phyloP scores from a whole-genome alignment of 2,329 filamentous ascomycete genomes.

The Fusarium subtropicale region DNA sequence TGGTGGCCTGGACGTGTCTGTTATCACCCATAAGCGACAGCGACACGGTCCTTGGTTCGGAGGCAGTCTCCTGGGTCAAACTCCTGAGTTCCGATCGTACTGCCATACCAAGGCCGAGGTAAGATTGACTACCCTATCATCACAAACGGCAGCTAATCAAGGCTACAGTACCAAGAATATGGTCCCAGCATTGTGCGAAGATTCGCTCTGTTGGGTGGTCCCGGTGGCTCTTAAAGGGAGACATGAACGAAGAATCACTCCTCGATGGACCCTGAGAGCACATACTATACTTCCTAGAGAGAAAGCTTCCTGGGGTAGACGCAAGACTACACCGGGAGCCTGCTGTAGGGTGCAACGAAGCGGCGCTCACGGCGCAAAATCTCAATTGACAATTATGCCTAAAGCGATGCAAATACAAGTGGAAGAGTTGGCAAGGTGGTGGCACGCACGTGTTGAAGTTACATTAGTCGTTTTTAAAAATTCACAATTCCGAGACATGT shows the following conservation, averaged over 20 bases:
- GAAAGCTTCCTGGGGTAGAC: constrained; percentile 6
- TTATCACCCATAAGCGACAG: constrained; percentile 97
- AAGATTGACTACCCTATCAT: constrained; percentile 39
- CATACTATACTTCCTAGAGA: constrained; percentile 9
- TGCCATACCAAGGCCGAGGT: constrained; percentile 92
- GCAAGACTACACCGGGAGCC: not conserved
- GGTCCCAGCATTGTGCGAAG: constrained; percentile 94
- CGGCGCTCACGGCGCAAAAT: constrained; percentile 40
- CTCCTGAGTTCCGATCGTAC: constrained; percentile 97
- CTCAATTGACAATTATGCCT: constrained; percentile 43
- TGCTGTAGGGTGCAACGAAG: constrained; percentile 28
- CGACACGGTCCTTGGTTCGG: constrained; percentile 98
- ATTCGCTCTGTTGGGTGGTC: constrained; percentile 93
- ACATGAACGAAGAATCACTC: constrained; percentile 32
- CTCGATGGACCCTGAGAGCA: constrained; percentile 19
- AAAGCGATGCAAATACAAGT: constrained; percentile 38
- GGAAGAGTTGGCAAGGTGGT: constrained; percentile 29
- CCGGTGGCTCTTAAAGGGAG: constrained; percentile 75
- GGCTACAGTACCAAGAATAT: constrained; percentile 85
- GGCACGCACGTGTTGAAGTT: constrained; percentile 36
- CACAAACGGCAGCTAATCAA: constrained; percentile 21
- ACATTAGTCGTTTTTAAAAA: constrained; percentile 40
- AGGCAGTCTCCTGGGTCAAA: constrained; percentile 94
- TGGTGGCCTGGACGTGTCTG: constrained; percentile 94
- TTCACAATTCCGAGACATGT: constrained; percentile 21